Evolutionary conservation across 257 asterid genomes (phyloP).

Genomic region (Solanum okadae): DNA sequence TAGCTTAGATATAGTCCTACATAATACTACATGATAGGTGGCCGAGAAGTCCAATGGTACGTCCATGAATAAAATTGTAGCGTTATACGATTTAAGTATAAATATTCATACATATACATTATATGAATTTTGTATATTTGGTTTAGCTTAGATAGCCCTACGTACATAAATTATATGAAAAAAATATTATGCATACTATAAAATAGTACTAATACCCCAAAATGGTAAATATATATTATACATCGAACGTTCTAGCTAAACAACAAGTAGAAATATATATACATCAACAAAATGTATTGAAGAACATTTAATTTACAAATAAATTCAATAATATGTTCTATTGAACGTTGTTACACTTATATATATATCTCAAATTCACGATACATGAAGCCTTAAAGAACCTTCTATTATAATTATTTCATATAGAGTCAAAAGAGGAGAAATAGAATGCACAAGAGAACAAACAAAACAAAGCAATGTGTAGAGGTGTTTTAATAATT

Average conservation of each 20-base stretch:
- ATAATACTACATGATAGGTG: too few species aligned
- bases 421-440: not conserved
- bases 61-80: too few species aligned
- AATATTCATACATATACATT: not conserved
- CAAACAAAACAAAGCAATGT: not conserved
- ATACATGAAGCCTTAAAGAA: not conserved
- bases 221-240: not conserved
- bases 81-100: too few species aligned
- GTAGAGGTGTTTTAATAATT: not conserved
- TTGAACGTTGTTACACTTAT: not conserved
- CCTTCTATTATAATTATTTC: not conserved
- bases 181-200: too few species aligned
- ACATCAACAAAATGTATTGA: not conserved
- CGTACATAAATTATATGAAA: not conserved
- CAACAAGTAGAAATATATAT: not conserved
- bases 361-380: not conserved
- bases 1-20: too few species aligned
- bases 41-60: too few species aligned
- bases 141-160: not conserved
- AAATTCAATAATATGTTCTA: not conserved
- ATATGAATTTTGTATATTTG: too few species aligned
- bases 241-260: not conserved
- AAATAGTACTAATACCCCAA: not conserved
- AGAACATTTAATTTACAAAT: not conserved
- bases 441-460: not conserved